These are phyloP conservation scores for Rhizoctonia solani DNA, from an alignment of 1,284 basidiomycete genomes.

Conservation along the genomic window DNA sequence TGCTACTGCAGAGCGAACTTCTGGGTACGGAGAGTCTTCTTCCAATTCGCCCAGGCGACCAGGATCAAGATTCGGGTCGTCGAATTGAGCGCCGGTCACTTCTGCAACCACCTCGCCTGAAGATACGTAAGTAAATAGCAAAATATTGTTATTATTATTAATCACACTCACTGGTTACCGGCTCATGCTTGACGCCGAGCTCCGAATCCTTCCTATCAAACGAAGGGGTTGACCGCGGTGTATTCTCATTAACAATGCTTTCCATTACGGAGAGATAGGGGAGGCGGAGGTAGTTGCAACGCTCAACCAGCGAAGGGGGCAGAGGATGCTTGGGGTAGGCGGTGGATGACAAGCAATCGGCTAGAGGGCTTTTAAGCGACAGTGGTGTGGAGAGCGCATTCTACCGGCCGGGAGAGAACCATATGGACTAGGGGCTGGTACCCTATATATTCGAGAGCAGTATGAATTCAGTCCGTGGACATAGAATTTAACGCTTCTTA, in stretches of 20 bases:
- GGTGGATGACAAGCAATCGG: neutral
- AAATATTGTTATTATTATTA: neutral
- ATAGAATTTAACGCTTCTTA: too few species aligned
- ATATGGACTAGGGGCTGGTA: too few species aligned
- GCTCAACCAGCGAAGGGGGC: slow-evolving; percentile 10
- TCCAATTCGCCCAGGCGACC: slow-evolving; percentile 43
- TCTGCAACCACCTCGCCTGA: slow-evolving; percentile 34
- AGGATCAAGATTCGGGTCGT: slow-evolving; percentile 44
- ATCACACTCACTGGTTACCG: slow-evolving; percentile 1
- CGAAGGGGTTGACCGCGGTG: neutral
- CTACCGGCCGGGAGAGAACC: too few species aligned
- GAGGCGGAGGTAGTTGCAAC: slow-evolving; percentile 10
- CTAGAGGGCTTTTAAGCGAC: too few species aligned
- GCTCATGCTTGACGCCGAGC: slow-evolving; percentile 8
- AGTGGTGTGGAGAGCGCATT: too few species aligned
- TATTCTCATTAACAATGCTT: neutral
- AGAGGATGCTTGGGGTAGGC: slow-evolving; percentile 29
- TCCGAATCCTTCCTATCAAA: slow-evolving; percentile 19
- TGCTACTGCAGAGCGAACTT: slow-evolving; percentile 48
- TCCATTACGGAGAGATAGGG: too few species aligned
- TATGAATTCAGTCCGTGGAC: too few species aligned
- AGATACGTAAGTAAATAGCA: neutral
- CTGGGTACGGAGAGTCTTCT: slow-evolving; percentile 54
- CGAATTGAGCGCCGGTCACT: slow-evolving; percentile 42
- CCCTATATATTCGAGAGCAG: too few species aligned